Evolutionary conservation across 345 rosid genomes (phyloP).

Genomic region (Dimocarpus longan): DNA sequence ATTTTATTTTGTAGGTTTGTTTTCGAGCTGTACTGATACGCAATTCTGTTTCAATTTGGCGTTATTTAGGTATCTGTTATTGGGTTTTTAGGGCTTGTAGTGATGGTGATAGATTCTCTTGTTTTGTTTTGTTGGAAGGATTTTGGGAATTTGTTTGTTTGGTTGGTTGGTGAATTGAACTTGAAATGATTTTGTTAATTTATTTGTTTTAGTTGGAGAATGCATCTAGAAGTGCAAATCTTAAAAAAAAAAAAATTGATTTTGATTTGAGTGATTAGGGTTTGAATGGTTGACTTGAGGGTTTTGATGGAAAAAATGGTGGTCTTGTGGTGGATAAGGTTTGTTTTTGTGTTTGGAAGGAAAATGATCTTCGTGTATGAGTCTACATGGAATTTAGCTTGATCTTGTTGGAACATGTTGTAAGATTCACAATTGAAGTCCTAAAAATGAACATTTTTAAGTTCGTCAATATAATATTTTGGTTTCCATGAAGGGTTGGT

Average conservation of each 20-base stretch:
- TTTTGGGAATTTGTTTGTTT: constrained; percentile 9
- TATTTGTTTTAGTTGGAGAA: not conserved
- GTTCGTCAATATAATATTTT: not conserved
- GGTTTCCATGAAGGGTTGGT: too few relatives aligned
- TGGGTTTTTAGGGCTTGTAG: not conserved
- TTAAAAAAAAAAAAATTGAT: not conserved
- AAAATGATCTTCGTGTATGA: too few relatives aligned
- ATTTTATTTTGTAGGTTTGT: not conserved
- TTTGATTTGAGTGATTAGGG: not conserved
- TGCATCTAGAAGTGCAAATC: not conserved
- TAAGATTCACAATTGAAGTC: not conserved
- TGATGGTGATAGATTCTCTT: not conserved
- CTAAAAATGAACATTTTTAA: not conserved
- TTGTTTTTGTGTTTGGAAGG: not conserved
- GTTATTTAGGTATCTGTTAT: not conserved
- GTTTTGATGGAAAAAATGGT: not conserved
- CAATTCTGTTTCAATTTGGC: not conserved
- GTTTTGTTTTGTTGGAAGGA: not conserved
- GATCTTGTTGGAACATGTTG: not conserved
- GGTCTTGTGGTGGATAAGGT: not conserved
- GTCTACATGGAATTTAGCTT: not conserved
- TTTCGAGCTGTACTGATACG: not conserved
- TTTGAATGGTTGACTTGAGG: constrained; percentile 19
- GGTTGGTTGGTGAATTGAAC: not conserved
- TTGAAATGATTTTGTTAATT: not conserved